These are phyloP conservation scores for Alternaria triticina DNA, from an alignment of 2,329 filamentous ascomycete genomes.

Conservation along the genomic window DNA sequence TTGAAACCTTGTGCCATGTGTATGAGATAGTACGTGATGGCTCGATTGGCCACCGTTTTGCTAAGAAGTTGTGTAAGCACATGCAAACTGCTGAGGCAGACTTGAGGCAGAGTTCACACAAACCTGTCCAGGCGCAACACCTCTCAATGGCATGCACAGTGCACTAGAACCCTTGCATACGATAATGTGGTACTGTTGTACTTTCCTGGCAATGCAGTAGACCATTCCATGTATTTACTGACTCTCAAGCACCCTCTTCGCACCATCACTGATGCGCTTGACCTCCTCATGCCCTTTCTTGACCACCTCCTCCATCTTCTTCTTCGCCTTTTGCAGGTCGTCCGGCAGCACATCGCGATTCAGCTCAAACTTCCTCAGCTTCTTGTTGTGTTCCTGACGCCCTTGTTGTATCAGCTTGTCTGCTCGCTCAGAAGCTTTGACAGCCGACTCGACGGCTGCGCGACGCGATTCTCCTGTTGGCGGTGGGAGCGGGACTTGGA, in stretches of 20 bases:
- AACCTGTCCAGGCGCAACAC: not conserved
- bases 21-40: not conserved
- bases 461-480: constrained; percentile 63
- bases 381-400: constrained; percentile 57
- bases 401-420: constrained; percentile 52
- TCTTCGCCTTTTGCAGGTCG: constrained; percentile 57
- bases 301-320: constrained; percentile 58
- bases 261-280: constrained; percentile 57
- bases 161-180: not conserved
- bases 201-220: not conserved
- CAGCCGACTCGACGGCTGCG: constrained; percentile 47
- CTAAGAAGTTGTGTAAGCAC: not conserved
- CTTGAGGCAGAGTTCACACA: not conserved
- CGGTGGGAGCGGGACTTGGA: constrained; percentile 63
- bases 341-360: constrained; percentile 54
- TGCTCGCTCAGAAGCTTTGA: constrained; percentile 53
- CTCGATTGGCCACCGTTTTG: not conserved
- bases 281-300: constrained; percentile 57
- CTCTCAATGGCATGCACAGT: not conserved
- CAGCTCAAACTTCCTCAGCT: constrained; percentile 52
- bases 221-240: constrained; percentile 21
- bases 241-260: constrained; percentile 55
- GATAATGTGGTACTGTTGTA: not conserved
- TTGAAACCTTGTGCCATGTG: not conserved
- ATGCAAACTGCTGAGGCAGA: not conserved